Conservation (phyloP, 257 asterid species). For the Schizonepeta tenuifolia region DNA sequence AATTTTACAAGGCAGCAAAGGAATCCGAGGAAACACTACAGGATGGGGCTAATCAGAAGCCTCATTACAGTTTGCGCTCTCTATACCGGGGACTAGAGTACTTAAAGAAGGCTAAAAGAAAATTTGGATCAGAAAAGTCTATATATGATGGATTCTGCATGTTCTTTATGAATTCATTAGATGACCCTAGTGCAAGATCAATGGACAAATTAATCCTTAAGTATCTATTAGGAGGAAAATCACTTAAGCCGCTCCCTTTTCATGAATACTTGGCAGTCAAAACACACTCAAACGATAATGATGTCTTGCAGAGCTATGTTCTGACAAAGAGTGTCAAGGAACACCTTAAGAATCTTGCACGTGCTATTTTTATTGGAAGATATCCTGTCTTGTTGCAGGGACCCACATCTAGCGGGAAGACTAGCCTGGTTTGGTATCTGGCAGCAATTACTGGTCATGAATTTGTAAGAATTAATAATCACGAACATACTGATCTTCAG, state of each 20-base stretch:
- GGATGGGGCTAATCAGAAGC: constrained; percentile 99
- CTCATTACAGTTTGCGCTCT: constrained; percentile 95
- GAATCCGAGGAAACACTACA: constrained; percentile 81
- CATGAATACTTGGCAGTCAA: constrained; percentile 49
- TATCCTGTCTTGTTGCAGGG: constrained; percentile 96
- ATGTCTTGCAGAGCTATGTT: constrained; percentile 56
- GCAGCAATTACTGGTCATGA: constrained; percentile 80
- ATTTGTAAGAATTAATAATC: constrained; percentile 91
- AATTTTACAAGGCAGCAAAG: constrained; percentile 81
- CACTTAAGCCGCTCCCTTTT: constrained; percentile 50
- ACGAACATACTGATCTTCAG: constrained; percentile 97
- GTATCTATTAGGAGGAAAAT: constrained; percentile 54
- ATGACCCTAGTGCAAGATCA: constrained; percentile 66
- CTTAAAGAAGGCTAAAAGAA: constrained; percentile 55
- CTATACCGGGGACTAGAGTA: constrained; percentile 88
- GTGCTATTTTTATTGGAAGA: constrained; percentile 74
- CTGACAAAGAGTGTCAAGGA: constrained; percentile 72
- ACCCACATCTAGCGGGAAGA: constrained; percentile 98
- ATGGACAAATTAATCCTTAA: constrained; percentile 63
- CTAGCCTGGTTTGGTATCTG: constrained; percentile 90
- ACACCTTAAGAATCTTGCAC: constrained; percentile 76
- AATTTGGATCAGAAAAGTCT: constrained; percentile 58
- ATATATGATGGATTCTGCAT: constrained; percentile 90
- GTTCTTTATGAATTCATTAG: constrained; percentile 79
- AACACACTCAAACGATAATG: constrained; percentile 37